Evolutionary conservation across 352 stramenopile species (phyloP).

Genomic region (Globisporangium yorkense): DNA sequence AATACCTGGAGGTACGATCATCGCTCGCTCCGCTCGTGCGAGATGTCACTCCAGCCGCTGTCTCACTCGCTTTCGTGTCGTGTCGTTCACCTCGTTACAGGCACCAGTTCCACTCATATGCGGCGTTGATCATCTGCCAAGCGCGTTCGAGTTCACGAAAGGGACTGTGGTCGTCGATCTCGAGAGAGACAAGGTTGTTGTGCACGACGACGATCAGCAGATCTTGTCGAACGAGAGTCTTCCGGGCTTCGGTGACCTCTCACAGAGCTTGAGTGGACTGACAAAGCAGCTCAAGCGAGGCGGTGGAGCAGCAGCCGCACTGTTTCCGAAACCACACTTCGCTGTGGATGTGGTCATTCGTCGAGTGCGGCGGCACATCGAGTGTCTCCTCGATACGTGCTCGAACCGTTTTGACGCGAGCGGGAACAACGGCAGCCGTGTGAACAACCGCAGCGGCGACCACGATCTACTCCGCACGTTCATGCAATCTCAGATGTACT

Average conservation of each 20-base stretch:
- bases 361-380: constrained; percentile 35
- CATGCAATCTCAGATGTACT: constrained; percentile 46
- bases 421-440: background rate
- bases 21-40: background rate
- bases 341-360: constrained; percentile 42
- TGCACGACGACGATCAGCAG: constrained; percentile 30
- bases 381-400: constrained; percentile 25
- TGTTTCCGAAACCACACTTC: constrained; percentile 13
- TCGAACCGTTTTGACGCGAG: background rate
- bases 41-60: background rate
- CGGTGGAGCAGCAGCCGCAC: background rate
- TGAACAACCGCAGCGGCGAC: constrained; percentile 4
- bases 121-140: constrained; percentile 34
- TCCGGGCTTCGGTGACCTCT: constrained; percentile 24
- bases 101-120: constrained; percentile 49
- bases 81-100: constrained; percentile 8
- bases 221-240: constrained; percentile 15
- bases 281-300: constrained; percentile 19
- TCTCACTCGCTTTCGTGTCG: background rate
- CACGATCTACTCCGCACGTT: constrained; percentile 22
- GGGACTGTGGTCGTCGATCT: constrained; percentile 34
- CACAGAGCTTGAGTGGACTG: constrained; percentile 26
- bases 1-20: constrained; percentile 42
- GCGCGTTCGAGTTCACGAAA: constrained; percentile 27
- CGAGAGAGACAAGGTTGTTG: constrained; percentile 19